Evolutionary conservation across 176 grass and related monocot genomes (phyloP), one percentile per base, ranked within the genome.

Genomic region (Carex myosuroides): DNA sequence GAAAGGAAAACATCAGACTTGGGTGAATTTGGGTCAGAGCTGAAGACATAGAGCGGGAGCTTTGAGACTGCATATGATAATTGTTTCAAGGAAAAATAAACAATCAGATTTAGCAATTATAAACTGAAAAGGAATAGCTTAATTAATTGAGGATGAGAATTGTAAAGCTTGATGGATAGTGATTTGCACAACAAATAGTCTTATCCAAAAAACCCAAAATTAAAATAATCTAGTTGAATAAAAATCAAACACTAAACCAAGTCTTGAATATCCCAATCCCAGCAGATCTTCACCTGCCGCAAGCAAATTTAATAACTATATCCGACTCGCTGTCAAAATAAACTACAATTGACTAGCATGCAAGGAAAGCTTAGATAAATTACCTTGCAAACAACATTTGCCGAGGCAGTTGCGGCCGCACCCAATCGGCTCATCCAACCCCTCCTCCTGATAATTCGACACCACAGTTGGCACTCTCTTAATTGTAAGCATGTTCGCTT

Each of bases 381-480:
- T 85, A 99, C 97, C 87, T 65, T 88, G 93, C 79, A 95, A 89
- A 84, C 96, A 99, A 91, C 96, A 99, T 81, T 92, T 81, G 13
- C 93, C 96, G 57, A 95, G 97, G 90, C 97, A 99, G 48, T 92
- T 92, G 63, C 86, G 89, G 74, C 97, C 91, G 61, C 97, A 99
- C 1, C 89, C 89, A 18, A 35, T 50, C 11, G 84, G 16, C 73
- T 6, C 93, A 56, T 71, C 10, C 20, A 90, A 79, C 18, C 7
- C 82, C 57, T 94, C 91, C 78, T 98, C 97, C 87, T 96, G 93
- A 88, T 99, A 99, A 84, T 95, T 99, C 79, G 93, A 99, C 6
- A 99, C 85, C 42, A 99, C 81, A 29, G 97, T 99, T 50, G 97
- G 97, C 52, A 99, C 93, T 83, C 93, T 92, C 88, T 85, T 92